Evolutionary conservation across 2,329 filamentous ascomycete species (phyloP).

Genomic region (Juglanconis sp.): DNA sequence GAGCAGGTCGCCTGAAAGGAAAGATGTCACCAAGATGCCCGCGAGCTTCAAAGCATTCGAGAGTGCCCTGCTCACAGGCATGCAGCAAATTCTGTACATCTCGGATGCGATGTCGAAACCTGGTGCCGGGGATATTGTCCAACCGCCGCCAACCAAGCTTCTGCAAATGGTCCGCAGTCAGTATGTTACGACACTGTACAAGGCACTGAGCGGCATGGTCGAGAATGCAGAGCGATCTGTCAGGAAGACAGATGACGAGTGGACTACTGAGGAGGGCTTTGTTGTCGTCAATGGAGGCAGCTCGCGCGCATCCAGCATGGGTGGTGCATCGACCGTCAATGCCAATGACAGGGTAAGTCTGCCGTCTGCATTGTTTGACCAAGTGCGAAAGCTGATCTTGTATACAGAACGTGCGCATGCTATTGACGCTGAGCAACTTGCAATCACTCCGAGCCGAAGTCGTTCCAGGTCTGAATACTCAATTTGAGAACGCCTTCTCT

Average conservation of each 20-base stretch:
- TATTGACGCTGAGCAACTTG: conserved; percentile 90
- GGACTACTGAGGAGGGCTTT: conserved; percentile 49
- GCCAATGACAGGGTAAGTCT: conserved; percentile 53
- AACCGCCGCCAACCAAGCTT: conserved; percentile 80
- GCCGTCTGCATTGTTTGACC: not conserved
- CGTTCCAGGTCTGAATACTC: conserved; percentile 82
- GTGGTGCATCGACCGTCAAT: conserved; percentile 47
- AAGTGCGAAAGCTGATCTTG: conserved; percentile 17
- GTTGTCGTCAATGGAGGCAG: conserved; percentile 28
- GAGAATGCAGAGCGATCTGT: conserved; percentile 84
- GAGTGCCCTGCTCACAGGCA: conserved; percentile 72
- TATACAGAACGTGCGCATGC: conserved; percentile 79
- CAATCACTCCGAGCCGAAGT: conserved; percentile 76
- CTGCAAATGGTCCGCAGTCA: conserved; percentile 87
- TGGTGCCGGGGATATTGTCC: conserved; percentile 72
- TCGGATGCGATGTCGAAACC: conserved; percentile 77
- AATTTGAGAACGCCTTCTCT: conserved; percentile 91
- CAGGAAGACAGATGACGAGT: conserved; percentile 62
- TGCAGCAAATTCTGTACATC: conserved; percentile 95
- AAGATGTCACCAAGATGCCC: conserved; percentile 89
- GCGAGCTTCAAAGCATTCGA: conserved; percentile 83
- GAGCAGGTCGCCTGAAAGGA: conserved; percentile 76
- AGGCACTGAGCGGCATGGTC: conserved; percentile 90
- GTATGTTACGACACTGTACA: conserved; percentile 92
- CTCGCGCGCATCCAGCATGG: conserved; percentile 31